Percentiles rank a stretch among this genome's conserved stretches.
phyloP scores from a whole-genome alignment of 2,329 filamentous ascomycete genomes.

The Monilinia aucupariae region DNA sequence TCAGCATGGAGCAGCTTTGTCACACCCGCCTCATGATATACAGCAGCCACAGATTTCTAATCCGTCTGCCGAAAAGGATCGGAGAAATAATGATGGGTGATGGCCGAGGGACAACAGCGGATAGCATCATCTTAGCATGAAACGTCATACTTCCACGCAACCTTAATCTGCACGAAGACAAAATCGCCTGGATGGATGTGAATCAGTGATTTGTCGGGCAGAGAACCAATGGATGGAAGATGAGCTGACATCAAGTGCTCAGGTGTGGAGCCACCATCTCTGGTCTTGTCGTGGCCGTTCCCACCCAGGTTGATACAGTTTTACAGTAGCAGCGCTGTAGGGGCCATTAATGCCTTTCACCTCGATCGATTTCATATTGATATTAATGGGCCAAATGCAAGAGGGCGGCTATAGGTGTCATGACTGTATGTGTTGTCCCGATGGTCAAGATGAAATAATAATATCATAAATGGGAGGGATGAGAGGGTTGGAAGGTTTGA shows the following conservation, averaged over 20 bases:
- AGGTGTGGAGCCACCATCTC: background rate
- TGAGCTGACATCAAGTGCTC: background rate
- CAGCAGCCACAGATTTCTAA: no score
- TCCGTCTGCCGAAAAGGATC: no score
- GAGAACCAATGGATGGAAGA: background rate
- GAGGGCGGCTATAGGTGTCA: background rate
- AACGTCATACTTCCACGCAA: no score
- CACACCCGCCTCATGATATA: no score
- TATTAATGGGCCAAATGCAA: background rate
- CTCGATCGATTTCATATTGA: background rate
- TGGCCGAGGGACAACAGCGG: no score
- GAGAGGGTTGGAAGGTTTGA: no score
- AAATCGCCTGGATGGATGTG: no score
- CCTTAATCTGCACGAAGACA: no score
- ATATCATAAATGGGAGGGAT: background rate
- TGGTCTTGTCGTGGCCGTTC: background rate
- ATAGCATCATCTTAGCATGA: no score
- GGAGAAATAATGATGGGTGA: no score
- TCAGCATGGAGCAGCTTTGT: no score
- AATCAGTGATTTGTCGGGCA: background rate
- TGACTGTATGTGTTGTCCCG: background rate
- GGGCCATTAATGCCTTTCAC: background rate
- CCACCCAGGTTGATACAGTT: background rate
- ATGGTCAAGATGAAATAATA: background rate
- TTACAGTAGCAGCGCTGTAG: no score